Conservation (phyloP, 345 rosid species). For the Lenwebbia sp. region DNA sequence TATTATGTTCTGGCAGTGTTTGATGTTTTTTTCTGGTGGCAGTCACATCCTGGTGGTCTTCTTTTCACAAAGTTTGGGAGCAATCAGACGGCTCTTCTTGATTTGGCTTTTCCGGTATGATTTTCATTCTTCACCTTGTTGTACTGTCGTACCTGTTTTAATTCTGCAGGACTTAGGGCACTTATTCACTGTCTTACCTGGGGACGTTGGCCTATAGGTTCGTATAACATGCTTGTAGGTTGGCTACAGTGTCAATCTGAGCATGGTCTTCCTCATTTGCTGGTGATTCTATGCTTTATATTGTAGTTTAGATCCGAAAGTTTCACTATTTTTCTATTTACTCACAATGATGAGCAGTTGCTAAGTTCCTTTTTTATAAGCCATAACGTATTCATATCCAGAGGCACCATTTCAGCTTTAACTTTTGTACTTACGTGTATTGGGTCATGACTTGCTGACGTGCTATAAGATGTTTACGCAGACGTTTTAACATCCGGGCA, state of each 20-base stretch:
- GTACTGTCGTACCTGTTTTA: background rate
- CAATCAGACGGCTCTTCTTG: conserved; percentile 83
- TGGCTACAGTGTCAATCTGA: background rate
- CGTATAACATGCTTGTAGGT: background rate
- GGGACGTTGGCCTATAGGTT: background rate
- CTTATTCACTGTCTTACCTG: background rate
- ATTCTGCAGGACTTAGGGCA: background rate
- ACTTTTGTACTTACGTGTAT: background rate
- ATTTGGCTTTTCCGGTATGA: conserved; percentile 73
- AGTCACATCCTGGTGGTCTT: conserved; percentile 88
- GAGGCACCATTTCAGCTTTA: background rate
- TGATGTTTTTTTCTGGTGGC: conserved; percentile 20
- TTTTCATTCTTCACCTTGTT: background rate
- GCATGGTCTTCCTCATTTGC: background rate
- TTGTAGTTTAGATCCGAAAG: background rate
- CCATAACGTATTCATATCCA: background rate
- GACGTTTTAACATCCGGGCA: background rate
- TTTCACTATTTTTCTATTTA: background rate
- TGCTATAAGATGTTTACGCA: background rate
- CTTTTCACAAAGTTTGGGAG: conserved; percentile 79
- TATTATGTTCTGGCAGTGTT: background rate
- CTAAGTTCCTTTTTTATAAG: background rate
- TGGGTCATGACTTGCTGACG: background rate
- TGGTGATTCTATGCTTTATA: background rate
- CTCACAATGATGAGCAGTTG: background rate